These are phyloP conservation scores for Abelmoschus esculentus DNA, from an alignment of 345 rosid species.

Conservation along the genomic window DNA sequence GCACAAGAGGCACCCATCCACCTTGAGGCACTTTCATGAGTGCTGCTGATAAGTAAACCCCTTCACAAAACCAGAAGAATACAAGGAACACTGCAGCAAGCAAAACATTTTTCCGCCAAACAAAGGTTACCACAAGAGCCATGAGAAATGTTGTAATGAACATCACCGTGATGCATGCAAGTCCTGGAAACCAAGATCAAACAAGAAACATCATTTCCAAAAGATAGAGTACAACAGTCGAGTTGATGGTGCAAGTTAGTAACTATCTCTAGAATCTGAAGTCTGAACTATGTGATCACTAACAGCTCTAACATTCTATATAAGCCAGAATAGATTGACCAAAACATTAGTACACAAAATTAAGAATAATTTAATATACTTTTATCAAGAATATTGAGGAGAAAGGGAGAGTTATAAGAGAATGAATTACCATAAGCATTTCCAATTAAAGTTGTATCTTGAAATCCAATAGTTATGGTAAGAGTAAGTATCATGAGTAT, in stretches of 20 bases:
- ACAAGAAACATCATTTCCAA: constrained; percentile 4
- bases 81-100: constrained; percentile 56
- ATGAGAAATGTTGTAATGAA: constrained; percentile 81
- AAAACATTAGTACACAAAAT: not conserved
- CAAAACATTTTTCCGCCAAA: constrained; percentile 58
- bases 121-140: constrained; percentile 73
- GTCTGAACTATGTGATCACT: not conserved
- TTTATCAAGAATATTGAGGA: not conserved
- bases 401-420: not conserved
- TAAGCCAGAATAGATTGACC: not conserved
- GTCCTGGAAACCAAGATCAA: constrained; percentile 44
- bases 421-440: constrained; percentile 76
- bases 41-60: constrained; percentile 80
- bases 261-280: constrained; percentile 4
- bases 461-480: constrained; percentile 70
- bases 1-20: constrained; percentile 85
- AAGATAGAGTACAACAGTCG: not conserved
- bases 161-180: constrained; percentile 85
- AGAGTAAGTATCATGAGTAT: constrained; percentile 88
- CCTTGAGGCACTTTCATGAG: constrained; percentile 73
- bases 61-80: constrained; percentile 67
- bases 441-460: constrained; percentile 68
- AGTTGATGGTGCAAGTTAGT: not conserved
- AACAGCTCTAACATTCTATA: not conserved
- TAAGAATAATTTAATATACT: not conserved